Evolutionary conservation across 352 stramenopile genomes (phyloP).

Genomic region (Thraustochytrium sp.): DNA sequence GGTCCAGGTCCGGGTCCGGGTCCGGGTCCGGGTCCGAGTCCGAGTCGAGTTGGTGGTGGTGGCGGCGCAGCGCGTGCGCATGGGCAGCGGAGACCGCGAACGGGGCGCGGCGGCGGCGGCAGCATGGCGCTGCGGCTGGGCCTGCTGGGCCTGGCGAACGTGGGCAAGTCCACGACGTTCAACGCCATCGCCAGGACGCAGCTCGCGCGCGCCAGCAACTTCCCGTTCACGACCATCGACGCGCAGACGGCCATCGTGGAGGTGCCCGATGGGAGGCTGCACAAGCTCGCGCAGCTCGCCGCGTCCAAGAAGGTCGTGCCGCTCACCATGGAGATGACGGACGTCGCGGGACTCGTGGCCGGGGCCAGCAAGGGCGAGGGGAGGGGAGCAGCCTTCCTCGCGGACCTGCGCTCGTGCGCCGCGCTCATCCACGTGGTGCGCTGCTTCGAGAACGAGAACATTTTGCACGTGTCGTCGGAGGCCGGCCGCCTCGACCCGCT

Average conservation of each 20-base stretch:
- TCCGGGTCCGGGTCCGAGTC: too few relatives aligned
- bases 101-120: too few relatives aligned
- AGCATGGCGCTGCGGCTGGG: slow-evolving; percentile 98
- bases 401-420: slow-evolving; percentile 74
- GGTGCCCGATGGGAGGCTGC: slow-evolving; percentile 59
- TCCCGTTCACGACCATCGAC: slow-evolving; percentile 94
- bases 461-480: slow-evolving; percentile 86
- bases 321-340: slow-evolving; percentile 73
- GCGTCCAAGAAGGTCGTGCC: slow-evolving; percentile 54
- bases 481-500: slow-evolving; percentile 83
- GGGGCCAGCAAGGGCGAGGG: slow-evolving; percentile 83
- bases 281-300: slow-evolving; percentile 57
- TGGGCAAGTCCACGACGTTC: slow-evolving; percentile 97
- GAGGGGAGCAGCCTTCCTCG: slow-evolving; percentile 97
- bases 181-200: slow-evolving; percentile 52
- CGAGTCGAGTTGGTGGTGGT: too few relatives aligned
- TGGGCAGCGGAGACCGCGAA: too few relatives aligned
- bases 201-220: slow-evolving; percentile 79
- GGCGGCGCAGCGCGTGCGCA: too few relatives aligned
- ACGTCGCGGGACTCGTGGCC: slow-evolving; percentile 85
- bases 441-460: slow-evolving; percentile 96
- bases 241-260: slow-evolving; percentile 93
- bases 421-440: slow-evolving; percentile 86
- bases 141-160: slow-evolving; percentile 98
- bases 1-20: too few relatives aligned